Evolutionary conservation across 2,329 filamentous ascomycete genomes (phyloP).

Genomic region (Stagonosporopsis chrysanthemi): DNA sequence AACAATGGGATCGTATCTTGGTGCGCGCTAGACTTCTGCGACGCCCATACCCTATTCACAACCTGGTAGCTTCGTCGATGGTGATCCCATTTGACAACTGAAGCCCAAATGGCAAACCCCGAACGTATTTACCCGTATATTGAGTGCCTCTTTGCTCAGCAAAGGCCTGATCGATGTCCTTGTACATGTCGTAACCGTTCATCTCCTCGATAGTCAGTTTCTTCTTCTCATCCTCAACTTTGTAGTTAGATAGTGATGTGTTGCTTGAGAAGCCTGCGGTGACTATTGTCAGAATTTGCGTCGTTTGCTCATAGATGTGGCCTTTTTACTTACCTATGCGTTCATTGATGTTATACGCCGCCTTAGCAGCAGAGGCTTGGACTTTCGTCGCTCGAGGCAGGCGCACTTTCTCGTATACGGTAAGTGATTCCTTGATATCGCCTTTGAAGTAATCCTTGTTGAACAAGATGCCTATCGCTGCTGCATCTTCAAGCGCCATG

Average conservation of each 20-base stretch:
- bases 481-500: constrained; percentile 72
- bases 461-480: constrained; percentile 68
- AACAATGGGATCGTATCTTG: background rate
- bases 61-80: background rate
- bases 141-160: background rate
- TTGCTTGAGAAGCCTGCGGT: constrained; percentile 63
- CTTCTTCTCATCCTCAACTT: constrained; percentile 66
- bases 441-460: constrained; percentile 53
- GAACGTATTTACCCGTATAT: background rate
- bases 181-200: constrained; percentile 57
- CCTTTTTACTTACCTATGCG: constrained; percentile 11
- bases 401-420: constrained; percentile 46
- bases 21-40: background rate
- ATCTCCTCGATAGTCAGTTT: constrained; percentile 74
- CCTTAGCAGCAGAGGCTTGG: constrained; percentile 46
- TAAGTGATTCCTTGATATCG: constrained; percentile 40
- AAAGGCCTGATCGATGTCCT: constrained; percentile 23
- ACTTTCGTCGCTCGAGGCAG: constrained; percentile 50
- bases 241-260: constrained; percentile 62
- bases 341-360: constrained; percentile 50
- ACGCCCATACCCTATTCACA: background rate
- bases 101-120: constrained; percentile 4
- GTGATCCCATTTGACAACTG: background rate
- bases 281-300: background rate
- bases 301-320: background rate